phyloP scores from a whole-genome alignment of 306 rosid species.

The Inga leiocalycina region DNA sequence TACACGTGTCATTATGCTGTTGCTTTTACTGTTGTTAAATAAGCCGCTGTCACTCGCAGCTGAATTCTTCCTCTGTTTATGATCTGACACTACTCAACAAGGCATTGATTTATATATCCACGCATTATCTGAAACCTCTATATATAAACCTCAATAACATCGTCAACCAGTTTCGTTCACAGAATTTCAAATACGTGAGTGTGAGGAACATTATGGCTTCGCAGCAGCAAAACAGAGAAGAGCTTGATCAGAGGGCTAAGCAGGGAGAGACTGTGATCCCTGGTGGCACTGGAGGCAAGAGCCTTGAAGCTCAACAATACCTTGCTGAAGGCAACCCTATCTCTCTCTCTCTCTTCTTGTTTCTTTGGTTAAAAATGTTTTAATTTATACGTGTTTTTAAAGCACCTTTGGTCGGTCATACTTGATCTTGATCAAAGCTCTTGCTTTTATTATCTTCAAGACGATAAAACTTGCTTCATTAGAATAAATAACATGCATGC shows the following conservation, averaged over 20 bases:
- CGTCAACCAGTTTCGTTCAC: neutral
- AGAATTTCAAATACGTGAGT: neutral
- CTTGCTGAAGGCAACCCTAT: slow-evolving; percentile 80
- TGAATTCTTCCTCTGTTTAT: neutral
- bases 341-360: neutral
- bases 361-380: neutral
- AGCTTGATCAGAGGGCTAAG: slow-evolving; percentile 65
- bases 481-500: too few species aligned
- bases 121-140: neutral
- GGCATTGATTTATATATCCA: neutral
- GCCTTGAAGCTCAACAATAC: slow-evolving; percentile 74
- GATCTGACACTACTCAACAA: neutral
- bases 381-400: neutral
- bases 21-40: slow-evolving; percentile 15
- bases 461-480: neutral
- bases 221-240: slow-evolving; percentile 38
- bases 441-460: neutral
- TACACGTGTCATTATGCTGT: slow-evolving; percentile 33
- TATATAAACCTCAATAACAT: slow-evolving; percentile 30
- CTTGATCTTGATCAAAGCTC: too few species aligned
- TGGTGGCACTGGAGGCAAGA: slow-evolving; percentile 85
- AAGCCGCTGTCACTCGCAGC: slow-evolving; percentile 37
- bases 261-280: slow-evolving; percentile 77
- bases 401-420: neutral
- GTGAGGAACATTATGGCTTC: slow-evolving; percentile 51